Base-by-base conservation (phyloP, 2,329 filamentous ascomycete species). In the Endothia cerciana region DNA sequence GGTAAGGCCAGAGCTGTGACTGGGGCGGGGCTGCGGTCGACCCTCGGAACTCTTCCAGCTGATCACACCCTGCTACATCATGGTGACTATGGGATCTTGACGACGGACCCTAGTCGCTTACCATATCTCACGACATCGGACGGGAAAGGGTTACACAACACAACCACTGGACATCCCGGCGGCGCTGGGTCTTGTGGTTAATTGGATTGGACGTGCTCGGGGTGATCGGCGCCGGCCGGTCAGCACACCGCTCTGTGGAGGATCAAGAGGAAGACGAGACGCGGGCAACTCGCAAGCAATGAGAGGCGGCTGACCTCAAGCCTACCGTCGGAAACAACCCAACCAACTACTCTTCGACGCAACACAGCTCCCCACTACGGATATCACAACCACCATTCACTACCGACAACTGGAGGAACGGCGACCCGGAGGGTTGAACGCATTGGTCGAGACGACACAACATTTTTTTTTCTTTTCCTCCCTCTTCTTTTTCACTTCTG, bases 91-190 rank as follows among this genome's bases (percentile, higher is more conserved):
- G 45, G 57, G 17, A 45, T 28, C 36, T 63, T 45, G 13, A 60
- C 43, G 28, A 60, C 30, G 59, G 63, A 15, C 49, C 41, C 60
- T 51, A 55, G 51, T 63, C 53, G 55, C 65, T 51, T 43, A 47
- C 53, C 38, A 60, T 33, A 65, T 53, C 45, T 55, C 17, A 43
- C 45, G 36, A 43, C 56, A n/a, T 28, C 10, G 22, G 17, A 47
- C 15, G 19, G 33, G 36, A 13, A 36, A 33, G 17, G n/a, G 65
- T 65, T 70, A 71, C 33, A 71, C 71, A 19, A 73, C 25, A 38
- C 69, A 59, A 68, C 70, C 63, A 63, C 63, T 47, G 63, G 33
- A 62, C 36, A 67, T 65, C 59, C 60, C 57, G 59, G 58, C 65
- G n/a, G 62, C 55, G 15, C 43, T 59, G 40, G 43, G 38, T 43